Conservation (phyloP, 768 basidiomycete genomes). For the Hysterangium stoloniferum region DNA sequence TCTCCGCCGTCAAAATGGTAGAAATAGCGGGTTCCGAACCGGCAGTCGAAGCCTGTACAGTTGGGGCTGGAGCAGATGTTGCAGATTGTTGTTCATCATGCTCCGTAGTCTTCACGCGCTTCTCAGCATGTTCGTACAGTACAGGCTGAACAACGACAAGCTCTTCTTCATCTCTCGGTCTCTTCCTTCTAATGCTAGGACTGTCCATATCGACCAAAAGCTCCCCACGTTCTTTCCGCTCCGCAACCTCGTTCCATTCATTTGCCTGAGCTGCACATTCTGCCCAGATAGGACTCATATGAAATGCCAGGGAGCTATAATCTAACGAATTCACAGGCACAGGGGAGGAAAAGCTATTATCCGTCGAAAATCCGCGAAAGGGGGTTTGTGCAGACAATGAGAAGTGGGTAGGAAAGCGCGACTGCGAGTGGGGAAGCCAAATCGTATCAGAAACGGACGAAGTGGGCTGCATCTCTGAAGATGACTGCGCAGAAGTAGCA, state of each 20-base stretch:
- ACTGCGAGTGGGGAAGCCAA: too few species aligned
- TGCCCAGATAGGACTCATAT: conserved; percentile 1
- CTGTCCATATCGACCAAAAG: background rate
- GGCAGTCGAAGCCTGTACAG: too few species aligned
- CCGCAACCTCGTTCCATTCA: conserved; percentile 1
- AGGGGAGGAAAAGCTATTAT: too few species aligned
- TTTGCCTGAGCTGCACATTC: background rate
- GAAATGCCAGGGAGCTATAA: background rate
- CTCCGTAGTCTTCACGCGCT: background rate
- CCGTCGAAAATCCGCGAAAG: too few species aligned
- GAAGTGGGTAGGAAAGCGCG: too few species aligned
- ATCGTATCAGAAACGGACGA: too few species aligned
- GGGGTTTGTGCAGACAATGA: too few species aligned
- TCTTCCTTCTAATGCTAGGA: background rate
- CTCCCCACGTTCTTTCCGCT: background rate
- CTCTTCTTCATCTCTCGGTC: background rate
- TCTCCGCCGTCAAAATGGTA: background rate
- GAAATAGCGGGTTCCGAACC: background rate
- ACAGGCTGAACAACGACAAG: background rate
- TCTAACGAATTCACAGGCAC: too few species aligned
- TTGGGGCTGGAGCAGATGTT: too few species aligned
- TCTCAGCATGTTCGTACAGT: background rate
- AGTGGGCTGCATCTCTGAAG: too few species aligned
- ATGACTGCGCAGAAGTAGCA: too few species aligned
- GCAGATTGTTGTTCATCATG: background rate